Evolutionary conservation across 768 basidiomycete species (phyloP), one percentile per base, ranked within the genome.

Genomic region (Strobilomyces confusus): DNA sequence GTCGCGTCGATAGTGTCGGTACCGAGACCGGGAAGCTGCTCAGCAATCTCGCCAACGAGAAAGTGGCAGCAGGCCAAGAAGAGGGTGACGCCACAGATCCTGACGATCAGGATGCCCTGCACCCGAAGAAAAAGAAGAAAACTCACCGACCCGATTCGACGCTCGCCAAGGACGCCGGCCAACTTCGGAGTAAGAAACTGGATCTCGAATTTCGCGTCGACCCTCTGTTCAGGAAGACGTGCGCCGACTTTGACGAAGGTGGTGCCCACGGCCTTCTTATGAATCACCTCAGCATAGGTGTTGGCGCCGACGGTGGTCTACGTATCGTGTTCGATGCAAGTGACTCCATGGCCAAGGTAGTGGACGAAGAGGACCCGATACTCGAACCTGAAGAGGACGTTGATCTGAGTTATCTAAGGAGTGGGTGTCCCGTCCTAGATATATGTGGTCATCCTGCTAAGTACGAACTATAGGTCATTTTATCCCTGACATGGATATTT

Each of bases 201-300:
- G 97, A 99, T 54, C 80, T 98, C 30, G 97, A 98, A 66, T 97
- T 97, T 70, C 87, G 83, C 42, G 92, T 99, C 26, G 97, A 99
- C 66, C 97, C 97, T 2, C 77, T 99, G 32, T 99, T 99, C 75
- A 89, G 82, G 73, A 99, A 99, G 77, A 98, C 97, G 2, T 92
- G 87, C 63, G 95, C 92, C 22, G 97, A 99, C 66, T 98, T 99
- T 63, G 97, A 99, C 67, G 97, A 99, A 69, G 97, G 95, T 38
- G 95, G 97, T 44, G 97, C 97, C 0, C 86, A 91, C 55, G 97
- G 97, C 12, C 72, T 99, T 44, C 74, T 99, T 30, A 95, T 98
- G 95, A 98, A 99, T 65, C 97, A 99, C 65, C 77, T 99, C 38
- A 80, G 81, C 48, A 63, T 92, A 49, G 89, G 87, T 19, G 75